Percentiles rank a stretch among this genome's conserved stretches.
phyloP scores from a whole-genome alignment of 2,329 filamentous ascomycete species.

The Bipolaris sorokiniana region DNA sequence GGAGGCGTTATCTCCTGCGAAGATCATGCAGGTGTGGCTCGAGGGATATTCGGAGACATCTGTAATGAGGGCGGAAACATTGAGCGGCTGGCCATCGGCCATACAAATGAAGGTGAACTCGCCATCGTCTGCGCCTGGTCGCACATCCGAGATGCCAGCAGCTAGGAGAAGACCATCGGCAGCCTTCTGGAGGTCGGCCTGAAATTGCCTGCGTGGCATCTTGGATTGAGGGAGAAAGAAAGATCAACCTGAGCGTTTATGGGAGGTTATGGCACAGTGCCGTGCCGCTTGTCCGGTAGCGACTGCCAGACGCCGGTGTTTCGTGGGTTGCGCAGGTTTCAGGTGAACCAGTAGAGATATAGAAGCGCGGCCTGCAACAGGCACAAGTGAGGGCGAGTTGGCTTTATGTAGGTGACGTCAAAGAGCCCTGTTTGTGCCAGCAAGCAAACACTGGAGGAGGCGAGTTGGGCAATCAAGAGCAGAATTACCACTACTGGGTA shows the following conservation, averaged over 20 bases:
- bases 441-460: constrained; percentile 4
- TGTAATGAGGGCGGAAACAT: constrained; percentile 49
- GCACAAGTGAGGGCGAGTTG: neutral
- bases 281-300: too few species aligned
- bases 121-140: constrained; percentile 71
- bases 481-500: neutral
- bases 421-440: constrained; percentile 1
- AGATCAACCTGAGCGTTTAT: neutral
- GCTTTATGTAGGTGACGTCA: constrained; percentile 11
- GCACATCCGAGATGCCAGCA: constrained; percentile 61
- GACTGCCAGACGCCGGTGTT: constrained; percentile 6
- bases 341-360: neutral
- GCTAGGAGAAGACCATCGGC: constrained; percentile 49
- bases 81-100: constrained; percentile 38
- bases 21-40: constrained; percentile 64
- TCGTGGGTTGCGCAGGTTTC: constrained; percentile 5
- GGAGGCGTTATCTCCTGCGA: constrained; percentile 57
- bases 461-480: neutral
- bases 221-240: constrained; percentile 4
- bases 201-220: constrained; percentile 73
- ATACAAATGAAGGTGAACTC: constrained; percentile 66
- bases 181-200: constrained; percentile 61
- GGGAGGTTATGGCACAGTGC: neutral
- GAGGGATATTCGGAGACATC: constrained; percentile 68
- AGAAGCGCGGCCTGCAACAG: neutral